Evolutionary conservation across 1,284 basidiomycete genomes (phyloP).

Genomic region (Phellopilus nigrolimitatus): DNA sequence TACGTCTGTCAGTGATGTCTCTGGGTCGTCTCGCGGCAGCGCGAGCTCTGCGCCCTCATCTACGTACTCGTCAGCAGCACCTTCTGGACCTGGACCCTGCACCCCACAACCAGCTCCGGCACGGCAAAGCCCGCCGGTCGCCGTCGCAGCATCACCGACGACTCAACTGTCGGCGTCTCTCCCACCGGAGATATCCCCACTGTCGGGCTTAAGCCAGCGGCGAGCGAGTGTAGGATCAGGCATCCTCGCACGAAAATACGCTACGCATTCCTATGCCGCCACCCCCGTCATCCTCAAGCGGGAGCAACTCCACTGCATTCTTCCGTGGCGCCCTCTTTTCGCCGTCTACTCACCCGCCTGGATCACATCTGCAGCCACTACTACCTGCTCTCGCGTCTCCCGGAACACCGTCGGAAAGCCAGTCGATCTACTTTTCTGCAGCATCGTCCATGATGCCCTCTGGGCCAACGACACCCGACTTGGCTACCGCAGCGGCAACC

Average conservation of each 20-base stretch:
- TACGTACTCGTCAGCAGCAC: conserved; percentile 14
- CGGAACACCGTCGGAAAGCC: conserved; percentile 21
- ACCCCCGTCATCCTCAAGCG: conserved; percentile 11
- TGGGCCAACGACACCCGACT: conserved; percentile 38
- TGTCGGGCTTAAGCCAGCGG: conserved; percentile 15
- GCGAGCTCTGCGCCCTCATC: conserved; percentile 20
- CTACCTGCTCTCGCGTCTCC: conserved; percentile 33
- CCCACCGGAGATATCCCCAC: conserved; percentile 10
- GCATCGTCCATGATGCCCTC: conserved; percentile 24
- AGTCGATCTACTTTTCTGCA: conserved; percentile 20
- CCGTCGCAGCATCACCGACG: background rate
- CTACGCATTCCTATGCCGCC: conserved; percentile 16
- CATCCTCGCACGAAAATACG: conserved; percentile 5
- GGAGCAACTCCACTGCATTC: conserved; percentile 1
- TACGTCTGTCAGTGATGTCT: conserved; percentile 16
- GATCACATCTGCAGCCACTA: conserved; percentile 7
- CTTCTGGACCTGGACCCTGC: conserved; percentile 1
- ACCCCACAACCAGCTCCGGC: conserved; percentile 2
- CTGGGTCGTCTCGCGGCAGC: conserved; percentile 9
- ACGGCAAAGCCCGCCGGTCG: background rate
- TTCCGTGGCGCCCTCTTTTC: conserved; percentile 8
- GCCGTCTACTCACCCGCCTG: conserved; percentile 8
- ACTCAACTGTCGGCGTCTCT: conserved; percentile 1
- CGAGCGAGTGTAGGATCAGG: conserved; percentile 17
- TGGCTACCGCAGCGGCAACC: conserved; percentile 71